phyloP scores from a whole-genome alignment of 495 filamentous ascomycete genomes.

The Penicillium pulvis region DNA sequence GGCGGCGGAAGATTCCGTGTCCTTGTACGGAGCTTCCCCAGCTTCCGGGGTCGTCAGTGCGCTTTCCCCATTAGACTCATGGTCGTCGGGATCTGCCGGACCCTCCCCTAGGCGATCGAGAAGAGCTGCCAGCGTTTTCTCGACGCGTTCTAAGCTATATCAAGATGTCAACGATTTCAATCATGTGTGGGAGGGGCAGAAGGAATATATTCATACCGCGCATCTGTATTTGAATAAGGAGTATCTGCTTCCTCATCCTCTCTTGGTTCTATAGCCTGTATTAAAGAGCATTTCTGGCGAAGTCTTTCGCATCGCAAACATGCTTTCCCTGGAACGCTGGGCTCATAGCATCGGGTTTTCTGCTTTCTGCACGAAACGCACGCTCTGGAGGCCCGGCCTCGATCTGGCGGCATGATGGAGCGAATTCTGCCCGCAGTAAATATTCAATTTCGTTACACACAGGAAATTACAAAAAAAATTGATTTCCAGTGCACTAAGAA shows the following conservation, averaged over 20 bases:
- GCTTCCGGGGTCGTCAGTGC: constrained; percentile 17
- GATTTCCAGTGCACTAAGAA: not conserved
- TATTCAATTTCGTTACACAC: not conserved
- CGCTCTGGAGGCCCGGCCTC: constrained; percentile 47
- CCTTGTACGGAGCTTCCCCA: constrained; percentile 16
- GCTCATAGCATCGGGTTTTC: constrained; percentile 49
- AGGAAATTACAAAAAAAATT: not conserved
- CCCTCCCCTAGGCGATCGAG: constrained; percentile 38
- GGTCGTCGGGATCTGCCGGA: constrained; percentile 9
- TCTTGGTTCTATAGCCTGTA: constrained; percentile 2
- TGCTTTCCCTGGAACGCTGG: constrained; percentile 26
- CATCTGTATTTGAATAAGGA: constrained; percentile 17
- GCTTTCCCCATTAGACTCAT: constrained; percentile 15
- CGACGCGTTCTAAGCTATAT: constrained; percentile 36
- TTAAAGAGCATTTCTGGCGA: constrained; percentile 38
- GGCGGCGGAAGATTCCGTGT: constrained; percentile 30
- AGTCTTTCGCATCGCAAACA: constrained; percentile 46
- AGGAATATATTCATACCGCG: constrained; percentile 18
- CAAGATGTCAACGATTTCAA: not conserved
- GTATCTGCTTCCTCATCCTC: constrained; percentile 7
- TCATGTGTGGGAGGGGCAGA: not conserved
- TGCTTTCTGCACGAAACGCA: constrained; percentile 46
- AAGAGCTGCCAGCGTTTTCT: constrained; percentile 34
- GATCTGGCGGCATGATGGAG: constrained; percentile 43
- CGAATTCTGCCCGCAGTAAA: not conserved